A percentile compares a stretch with the other conserved stretches of the same genome.
Evolutionary conservation across 2,329 filamentous ascomycete genomes (phyloP).

Genomic region (Trichoderma sp.): DNA sequence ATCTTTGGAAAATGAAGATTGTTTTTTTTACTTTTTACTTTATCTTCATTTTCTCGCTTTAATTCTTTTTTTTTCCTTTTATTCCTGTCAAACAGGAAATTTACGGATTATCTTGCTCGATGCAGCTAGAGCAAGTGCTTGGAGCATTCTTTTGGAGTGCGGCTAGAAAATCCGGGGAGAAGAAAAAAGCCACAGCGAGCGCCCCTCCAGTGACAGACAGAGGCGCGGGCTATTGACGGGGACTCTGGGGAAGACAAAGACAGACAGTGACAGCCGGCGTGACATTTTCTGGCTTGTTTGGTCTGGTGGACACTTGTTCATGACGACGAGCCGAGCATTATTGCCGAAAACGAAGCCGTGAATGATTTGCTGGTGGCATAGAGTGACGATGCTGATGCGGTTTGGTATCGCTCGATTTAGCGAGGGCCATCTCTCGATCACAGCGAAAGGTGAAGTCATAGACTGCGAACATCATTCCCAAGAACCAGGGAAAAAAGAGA

Average conservation of each 20-base stretch:
- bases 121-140: neutral
- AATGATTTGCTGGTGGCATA: neutral
- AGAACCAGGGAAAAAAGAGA: neutral
- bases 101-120: neutral
- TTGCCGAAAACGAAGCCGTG: neutral
- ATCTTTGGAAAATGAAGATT: neutral
- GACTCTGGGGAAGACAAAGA: neutral
- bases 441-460: constrained; percentile 16
- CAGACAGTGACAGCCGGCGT: neutral
- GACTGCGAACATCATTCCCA: neutral
- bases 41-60: neutral
- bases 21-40: neutral
- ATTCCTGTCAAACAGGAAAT: neutral
- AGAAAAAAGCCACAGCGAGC: neutral
- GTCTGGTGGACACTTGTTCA: neutral
- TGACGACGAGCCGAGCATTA: neutral
- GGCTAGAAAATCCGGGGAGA: neutral
- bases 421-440: neutral
- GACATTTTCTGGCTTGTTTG: neutral
- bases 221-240: neutral
- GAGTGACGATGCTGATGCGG: neutral
- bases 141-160: neutral
- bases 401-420: neutral
- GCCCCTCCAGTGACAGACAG: neutral
- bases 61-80: neutral